Evolutionary conservation across 345 rosid species (phyloP).

Genomic region (Salix viminalis): DNA sequence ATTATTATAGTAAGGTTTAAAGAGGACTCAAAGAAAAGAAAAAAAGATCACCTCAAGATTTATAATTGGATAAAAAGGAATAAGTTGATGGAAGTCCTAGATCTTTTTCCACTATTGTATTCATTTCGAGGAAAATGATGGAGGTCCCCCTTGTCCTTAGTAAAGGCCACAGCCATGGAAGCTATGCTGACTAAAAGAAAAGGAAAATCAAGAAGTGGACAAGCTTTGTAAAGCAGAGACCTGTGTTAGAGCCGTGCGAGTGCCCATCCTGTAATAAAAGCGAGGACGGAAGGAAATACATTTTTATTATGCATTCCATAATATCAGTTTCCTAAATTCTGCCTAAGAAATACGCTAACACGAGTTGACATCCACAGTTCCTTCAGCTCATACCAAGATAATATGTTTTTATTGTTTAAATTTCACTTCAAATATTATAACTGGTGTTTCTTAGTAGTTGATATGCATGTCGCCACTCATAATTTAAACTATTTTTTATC

Average conservation of each 20-base stretch:
- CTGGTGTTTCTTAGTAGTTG: too few relatives aligned
- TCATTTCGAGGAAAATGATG: conserved; percentile 32
- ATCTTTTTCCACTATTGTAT: conserved; percentile 21
- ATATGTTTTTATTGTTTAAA: too few relatives aligned
- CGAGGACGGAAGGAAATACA: conserved; percentile 20
- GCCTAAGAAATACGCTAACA: background rate
- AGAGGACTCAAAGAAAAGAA: background rate
- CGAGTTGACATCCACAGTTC: background rate
- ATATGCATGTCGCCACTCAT: background rate
- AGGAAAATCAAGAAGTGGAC: conserved; percentile 24
- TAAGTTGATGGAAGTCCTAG: conserved; percentile 29
- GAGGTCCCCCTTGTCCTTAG: conserved; percentile 41
- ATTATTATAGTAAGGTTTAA: background rate
- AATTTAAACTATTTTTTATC: background rate
- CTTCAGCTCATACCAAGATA: background rate
- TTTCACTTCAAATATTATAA: too few relatives aligned
- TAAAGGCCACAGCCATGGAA: conserved; percentile 28
- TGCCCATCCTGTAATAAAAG: conserved; percentile 21
- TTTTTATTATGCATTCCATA: background rate
- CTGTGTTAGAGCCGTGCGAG: conserved; percentile 36
- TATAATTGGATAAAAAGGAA: conserved; percentile 24
- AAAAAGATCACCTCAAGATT: background rate
- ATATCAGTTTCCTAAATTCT: background rate
- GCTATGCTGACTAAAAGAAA: conserved; percentile 2
- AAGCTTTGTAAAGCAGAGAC: conserved; percentile 34